A percentile compares a stretch with the other conserved stretches of the same genome.
These are phyloP conservation scores for California macrophylla DNA, from an alignment of 441 rosid species.

Conservation along the genomic window DNA sequence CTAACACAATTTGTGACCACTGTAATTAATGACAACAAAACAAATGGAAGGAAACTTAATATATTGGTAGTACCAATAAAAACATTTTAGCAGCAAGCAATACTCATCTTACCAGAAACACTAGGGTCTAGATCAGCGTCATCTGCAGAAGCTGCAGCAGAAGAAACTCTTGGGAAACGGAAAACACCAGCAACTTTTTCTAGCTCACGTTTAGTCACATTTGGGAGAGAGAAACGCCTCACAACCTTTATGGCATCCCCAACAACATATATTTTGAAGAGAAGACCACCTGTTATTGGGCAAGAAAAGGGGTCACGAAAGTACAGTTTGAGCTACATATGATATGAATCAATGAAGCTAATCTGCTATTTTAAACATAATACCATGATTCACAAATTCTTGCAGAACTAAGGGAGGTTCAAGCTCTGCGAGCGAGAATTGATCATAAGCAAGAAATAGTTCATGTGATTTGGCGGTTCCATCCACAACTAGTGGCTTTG, in stretches of 20 bases:
- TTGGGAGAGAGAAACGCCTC: constrained; percentile 54
- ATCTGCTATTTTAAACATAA: constrained; percentile 15
- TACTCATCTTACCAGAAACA: not conserved
- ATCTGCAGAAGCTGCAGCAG: constrained; percentile 88
- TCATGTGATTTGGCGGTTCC: constrained; percentile 64
- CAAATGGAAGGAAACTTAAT: no score
- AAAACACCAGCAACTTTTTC: constrained; percentile 51
- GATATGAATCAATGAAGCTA: not conserved
- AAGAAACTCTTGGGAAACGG: constrained; percentile 77
- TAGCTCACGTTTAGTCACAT: constrained; percentile 44
- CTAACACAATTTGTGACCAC: not conserved
- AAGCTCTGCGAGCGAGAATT: constrained; percentile 42
- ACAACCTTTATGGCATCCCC: constrained; percentile 60
- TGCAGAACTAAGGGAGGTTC: constrained; percentile 60
- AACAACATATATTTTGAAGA: constrained; percentile 54
- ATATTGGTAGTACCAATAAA: not conserved
- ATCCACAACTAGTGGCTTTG: constrained; percentile 53
- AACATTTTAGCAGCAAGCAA: not conserved
- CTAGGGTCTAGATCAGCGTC: constrained; percentile 78
- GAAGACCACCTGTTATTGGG: constrained; percentile 41
- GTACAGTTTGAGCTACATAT: constrained; percentile 10
- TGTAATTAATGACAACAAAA: no score
- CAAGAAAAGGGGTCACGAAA: not conserved
- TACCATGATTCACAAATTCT: constrained; percentile 71
- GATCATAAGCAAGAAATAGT: constrained; percentile 51